Percentiles rank a stretch among this genome's conserved stretches.
Evolutionary conservation across 768 basidiomycete species (phyloP).

Genomic region (Mycena leptocephala): DNA sequence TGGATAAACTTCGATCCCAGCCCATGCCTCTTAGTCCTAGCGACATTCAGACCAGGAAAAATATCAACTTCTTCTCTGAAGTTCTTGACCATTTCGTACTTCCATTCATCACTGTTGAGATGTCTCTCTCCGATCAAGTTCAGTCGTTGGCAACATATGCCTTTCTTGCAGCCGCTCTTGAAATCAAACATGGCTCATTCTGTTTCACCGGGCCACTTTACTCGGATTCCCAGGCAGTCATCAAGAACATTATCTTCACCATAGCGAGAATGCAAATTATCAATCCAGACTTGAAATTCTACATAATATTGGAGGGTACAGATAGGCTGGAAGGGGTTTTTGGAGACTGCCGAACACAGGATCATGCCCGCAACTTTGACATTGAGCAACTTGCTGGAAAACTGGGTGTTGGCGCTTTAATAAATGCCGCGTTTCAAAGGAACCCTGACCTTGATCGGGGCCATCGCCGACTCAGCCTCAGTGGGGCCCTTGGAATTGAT

Average conservation of each 20-base stretch:
- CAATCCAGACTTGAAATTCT: background rate
- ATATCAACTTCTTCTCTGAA: constrained; percentile 19
- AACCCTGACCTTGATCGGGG: constrained; percentile 10
- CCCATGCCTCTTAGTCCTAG: background rate
- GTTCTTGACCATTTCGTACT: constrained; percentile 29
- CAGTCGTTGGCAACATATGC: too few relatives aligned
- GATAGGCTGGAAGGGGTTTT: background rate
- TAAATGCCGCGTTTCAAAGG: background rate
- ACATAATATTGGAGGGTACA: background rate
- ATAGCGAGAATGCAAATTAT: background rate
- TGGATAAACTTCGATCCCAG: background rate
- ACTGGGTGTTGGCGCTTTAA: background rate
- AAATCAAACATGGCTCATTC: background rate
- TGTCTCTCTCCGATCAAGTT: constrained; percentile 39
- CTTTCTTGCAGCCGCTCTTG: constrained; percentile 13
- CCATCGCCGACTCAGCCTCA: background rate
- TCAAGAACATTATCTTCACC: background rate
- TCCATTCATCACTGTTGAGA: constrained; percentile 36
- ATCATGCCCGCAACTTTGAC: constrained; percentile 3
- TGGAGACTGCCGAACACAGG: background rate
- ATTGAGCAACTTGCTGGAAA: background rate
- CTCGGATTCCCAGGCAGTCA: background rate
- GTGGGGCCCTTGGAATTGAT: background rate
- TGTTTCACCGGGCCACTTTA: background rate
- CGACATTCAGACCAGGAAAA: background rate